phyloP scores from a whole-genome alignment of 1,284 basidiomycete species.

The Cutaneotrichosporon curvatum region DNA sequence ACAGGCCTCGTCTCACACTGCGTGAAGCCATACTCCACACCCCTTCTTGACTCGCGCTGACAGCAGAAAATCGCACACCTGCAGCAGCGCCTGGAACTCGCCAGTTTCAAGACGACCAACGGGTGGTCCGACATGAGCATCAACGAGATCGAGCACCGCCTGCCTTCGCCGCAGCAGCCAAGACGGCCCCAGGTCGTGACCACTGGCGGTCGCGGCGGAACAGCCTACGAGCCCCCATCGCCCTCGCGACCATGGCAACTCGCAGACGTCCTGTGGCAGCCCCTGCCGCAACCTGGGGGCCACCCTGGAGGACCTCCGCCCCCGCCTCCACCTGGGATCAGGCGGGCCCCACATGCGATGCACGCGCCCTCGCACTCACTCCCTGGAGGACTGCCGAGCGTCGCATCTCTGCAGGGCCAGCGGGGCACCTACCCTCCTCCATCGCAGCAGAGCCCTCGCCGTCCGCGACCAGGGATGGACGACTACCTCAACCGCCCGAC shows the following conservation, averaged over 20 bases:
- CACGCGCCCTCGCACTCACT: slow-evolving; percentile 16
- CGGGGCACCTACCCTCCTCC: not conserved
- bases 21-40: too few species aligned
- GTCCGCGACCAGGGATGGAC: slow-evolving; percentile 11
- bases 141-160: slow-evolving; percentile 36
- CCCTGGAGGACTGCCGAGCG: slow-evolving; percentile 10
- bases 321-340: not conserved
- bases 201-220: slow-evolving; percentile 13
- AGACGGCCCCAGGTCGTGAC: slow-evolving; percentile 13
- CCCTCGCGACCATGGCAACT: slow-evolving; percentile 42
- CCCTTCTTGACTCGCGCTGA: not conserved
- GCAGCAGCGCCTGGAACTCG: slow-evolving; percentile 42
- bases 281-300: slow-evolving; percentile 35
- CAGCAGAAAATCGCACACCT: slow-evolving; percentile 37
- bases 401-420: slow-evolving; percentile 3
- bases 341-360: slow-evolving; percentile 7
- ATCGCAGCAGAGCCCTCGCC: slow-evolving; percentile 1
- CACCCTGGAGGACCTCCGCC: not conserved
- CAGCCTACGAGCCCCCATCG: slow-evolving; percentile 36
- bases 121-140: slow-evolving; percentile 43
- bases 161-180: slow-evolving; percentile 13
- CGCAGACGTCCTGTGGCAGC: slow-evolving; percentile 41
- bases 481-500: slow-evolving; percentile 13
- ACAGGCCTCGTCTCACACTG: too few species aligned
- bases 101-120: slow-evolving; percentile 39